Percentiles rank a stretch among this genome's conserved stretches.
These are phyloP conservation scores for Peronosclerospora sorghi DNA, from an alignment of 352 stramenopile species.

Conservation along the genomic window DNA sequence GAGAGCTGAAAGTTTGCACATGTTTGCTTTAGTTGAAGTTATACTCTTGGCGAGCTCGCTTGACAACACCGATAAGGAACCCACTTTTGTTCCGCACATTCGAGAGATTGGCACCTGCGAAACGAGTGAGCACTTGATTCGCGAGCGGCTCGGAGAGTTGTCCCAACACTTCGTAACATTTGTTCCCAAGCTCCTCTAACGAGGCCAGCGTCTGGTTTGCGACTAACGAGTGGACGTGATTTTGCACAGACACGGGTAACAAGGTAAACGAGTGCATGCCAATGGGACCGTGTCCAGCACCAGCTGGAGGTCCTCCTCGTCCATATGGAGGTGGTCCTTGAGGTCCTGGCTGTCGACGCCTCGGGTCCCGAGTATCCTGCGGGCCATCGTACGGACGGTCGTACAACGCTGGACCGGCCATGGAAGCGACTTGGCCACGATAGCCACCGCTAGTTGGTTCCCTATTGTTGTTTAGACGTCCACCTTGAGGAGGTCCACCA, in stretches of 20 bases:
- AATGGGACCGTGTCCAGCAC: constrained; percentile 11
- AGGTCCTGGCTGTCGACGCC: constrained; percentile 14
- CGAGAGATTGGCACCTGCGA: constrained; percentile 55
- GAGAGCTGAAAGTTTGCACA: constrained; percentile 2
- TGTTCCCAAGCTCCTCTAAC: constrained; percentile 63
- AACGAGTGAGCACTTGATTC: constrained; percentile 66
- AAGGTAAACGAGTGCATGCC: constrained; percentile 20
- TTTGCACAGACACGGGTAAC: constrained; percentile 53
- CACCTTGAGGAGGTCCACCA: constrained; percentile 19
- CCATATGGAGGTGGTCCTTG: constrained; percentile 13
- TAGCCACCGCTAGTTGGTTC: constrained; percentile 9
- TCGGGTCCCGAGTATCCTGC: constrained; percentile 13
- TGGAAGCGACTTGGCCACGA: constrained; percentile 10
- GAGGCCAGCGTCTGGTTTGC: constrained; percentile 40
- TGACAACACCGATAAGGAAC: constrained; percentile 76
- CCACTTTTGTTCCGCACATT: constrained; percentile 69
- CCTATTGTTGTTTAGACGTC: constrained; percentile 14
- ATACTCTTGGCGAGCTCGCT: constrained; percentile 69
- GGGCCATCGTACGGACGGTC: constrained; percentile 23
- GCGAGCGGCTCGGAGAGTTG: constrained; percentile 62
- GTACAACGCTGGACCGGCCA: constrained; percentile 18
- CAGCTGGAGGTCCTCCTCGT: constrained; percentile 1
- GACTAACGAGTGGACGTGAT: constrained; percentile 52
- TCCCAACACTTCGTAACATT: constrained; percentile 74
- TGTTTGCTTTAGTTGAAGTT: constrained; percentile 35